These are phyloP conservation scores for Rhizopogon rudus DNA, from an alignment of 768 basidiomycete species.

Conservation along the genomic window DNA sequence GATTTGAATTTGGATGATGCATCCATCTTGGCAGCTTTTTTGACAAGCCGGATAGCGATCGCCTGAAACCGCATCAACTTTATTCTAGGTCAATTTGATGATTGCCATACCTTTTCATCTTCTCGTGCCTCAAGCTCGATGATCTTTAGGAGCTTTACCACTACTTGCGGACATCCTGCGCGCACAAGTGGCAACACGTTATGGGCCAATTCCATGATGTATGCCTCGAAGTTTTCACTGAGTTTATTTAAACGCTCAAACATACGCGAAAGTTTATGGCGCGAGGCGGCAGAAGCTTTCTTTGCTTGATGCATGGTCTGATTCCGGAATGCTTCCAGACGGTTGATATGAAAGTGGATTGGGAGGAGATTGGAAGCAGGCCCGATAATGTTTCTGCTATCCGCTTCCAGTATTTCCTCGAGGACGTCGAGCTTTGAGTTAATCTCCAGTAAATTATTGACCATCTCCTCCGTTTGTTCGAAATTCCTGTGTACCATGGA, in stretches of 20 bases:
- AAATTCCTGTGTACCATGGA: constrained; percentile 96
- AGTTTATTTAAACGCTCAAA: constrained; percentile 84
- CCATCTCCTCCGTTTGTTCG: constrained; percentile 92
- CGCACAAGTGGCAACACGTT: constrained; percentile 78
- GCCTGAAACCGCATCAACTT: constrained; percentile 47
- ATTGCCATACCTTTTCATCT: constrained; percentile 79
- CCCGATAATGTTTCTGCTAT: constrained; percentile 75
- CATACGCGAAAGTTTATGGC: constrained; percentile 65
- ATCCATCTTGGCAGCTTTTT: constrained; percentile 89
- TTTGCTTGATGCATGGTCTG: constrained; percentile 94
- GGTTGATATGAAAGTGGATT: constrained; percentile 88
- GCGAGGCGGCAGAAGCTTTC: constrained; percentile 62
- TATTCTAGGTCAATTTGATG: neutral
- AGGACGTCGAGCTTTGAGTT: constrained; percentile 75
- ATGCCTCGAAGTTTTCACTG: constrained; percentile 79
- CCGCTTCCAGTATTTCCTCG: constrained; percentile 70
- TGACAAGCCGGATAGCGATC: constrained; percentile 89
- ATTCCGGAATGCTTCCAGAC: constrained; percentile 91
- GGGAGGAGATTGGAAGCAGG: constrained; percentile 85
- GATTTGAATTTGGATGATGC: constrained; percentile 92
- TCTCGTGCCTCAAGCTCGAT: constrained; percentile 89
- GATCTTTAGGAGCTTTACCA: constrained; percentile 90
- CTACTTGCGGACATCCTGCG: constrained; percentile 75
- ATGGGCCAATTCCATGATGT: constrained; percentile 71
- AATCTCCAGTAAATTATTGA: constrained; percentile 92